Base-by-base conservation (phyloP, 2,329 filamentous ascomycete species). In the Ophiocordyceps sinensis region DNA sequence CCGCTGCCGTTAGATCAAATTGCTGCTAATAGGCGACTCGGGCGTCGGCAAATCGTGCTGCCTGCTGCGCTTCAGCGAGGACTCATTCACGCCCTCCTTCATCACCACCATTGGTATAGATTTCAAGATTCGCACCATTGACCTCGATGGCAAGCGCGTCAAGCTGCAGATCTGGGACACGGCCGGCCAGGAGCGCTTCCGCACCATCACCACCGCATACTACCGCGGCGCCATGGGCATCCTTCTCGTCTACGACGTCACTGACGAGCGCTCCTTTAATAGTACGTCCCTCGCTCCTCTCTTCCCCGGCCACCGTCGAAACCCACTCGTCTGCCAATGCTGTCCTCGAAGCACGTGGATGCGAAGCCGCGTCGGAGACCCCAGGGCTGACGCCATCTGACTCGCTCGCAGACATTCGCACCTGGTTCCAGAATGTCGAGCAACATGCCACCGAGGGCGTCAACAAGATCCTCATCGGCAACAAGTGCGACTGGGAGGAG, bases 101-200 rank as follows among this genome's bases (percentile, higher is more conserved):
- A 95, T 95, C 71, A 94, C 88, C 47, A 98, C 91, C 48, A 98
- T 98, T 66, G 91, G 91, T 53, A 96, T 98, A 70, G 91, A 98
- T 69, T 98, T 98, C 73, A 98, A 98, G 76, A 98, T 98, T 62
- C 79, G 91, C 52, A 98, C 91, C 50, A 98, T 98, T 68, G 91
- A 98, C 69, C 74, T 98, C 53, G 91, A 98, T 67, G 89, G 89
- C 61, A 98, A 98, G 77, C 78, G 89, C 48, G 91, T 98, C 56
- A 98, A 98, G 75, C 70, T 98, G 61, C 91, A 98, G 71, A 98
- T 98, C 67, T 98, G 91, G 91, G 91, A 98, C 60, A 98, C 91
- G 23, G 91, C 91, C 41, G 91, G 91, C 42, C 91, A 98, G 66
- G 91, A 98, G 68, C 83, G 91, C 47, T 98, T 98, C 76, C 79